Evolutionary conservation across 495 filamentous ascomycete species (phyloP), one percentile per base, ranked within the genome.

Genomic region (Hypoxylon lenormandii): DNA sequence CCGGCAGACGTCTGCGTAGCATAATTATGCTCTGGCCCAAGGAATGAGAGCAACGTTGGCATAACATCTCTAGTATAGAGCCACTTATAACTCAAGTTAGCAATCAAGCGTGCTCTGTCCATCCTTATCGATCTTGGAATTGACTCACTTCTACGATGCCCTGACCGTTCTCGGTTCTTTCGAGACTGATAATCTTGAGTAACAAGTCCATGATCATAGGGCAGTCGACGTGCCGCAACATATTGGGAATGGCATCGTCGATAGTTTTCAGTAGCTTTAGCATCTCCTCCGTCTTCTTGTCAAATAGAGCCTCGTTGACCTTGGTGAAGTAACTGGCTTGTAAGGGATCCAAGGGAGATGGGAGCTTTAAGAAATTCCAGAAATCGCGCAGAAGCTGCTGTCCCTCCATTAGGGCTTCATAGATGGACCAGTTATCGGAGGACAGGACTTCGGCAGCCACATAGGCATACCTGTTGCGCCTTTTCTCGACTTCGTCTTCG

Each of bases 301-400:
- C 96, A 55, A 99, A 88, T 15, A 99, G 80, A 2, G 93, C 89
- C 77, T 99, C 95, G 79, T 97, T 98, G 68, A 99, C 92, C 75
- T 98, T 99, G 13, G 95, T 98, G 76, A 99, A 99, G 70, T 98
- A 98, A 66, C 94, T 93, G 5, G 95, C 95, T 79, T 97, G 94
- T 1, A 97, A 82, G 21, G 93, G 89, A 75, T 98, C 94, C 51
- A 99, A 84, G 13, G 94, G 92, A 16, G 92, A 80, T 4, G 90
- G 82, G 18, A 88, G 85, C 71, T 91, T 91, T 52, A 98, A 76
- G 77, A 96, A 99, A 12, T 88, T 82, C 95, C 95, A 99, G 79
- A 98, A 97, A 57, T 89, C 84, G 54, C 89, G 88, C 61, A 99
- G 74, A 46, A 91, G 84, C 6, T 84, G 79, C 10, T 87, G 89